A percentile compares a stretch with the other conserved stretches of the same genome.
Evolutionary conservation across 805 yeast species (phyloP).

Genomic region (Candida bentonensis): DNA sequence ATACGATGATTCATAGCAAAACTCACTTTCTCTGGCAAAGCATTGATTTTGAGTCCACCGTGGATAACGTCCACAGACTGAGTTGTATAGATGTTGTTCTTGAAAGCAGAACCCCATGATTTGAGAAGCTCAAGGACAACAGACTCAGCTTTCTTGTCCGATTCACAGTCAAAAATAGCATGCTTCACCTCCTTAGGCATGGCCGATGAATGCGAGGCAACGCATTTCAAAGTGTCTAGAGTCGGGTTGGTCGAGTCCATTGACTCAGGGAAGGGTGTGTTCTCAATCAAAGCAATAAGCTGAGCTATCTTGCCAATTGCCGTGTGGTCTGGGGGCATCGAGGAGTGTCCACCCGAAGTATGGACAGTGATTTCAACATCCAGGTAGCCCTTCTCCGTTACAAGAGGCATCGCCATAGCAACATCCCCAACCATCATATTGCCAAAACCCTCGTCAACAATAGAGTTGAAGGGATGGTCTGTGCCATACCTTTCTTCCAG

Average conservation of each 20-base stretch:
- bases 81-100: conserved; percentile 41
- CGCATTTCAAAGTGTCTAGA: conserved; percentile 43
- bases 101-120: too few relatives aligned
- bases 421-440: conserved; percentile 28
- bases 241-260: conserved; percentile 47
- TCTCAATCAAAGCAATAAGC: conserved; percentile 44
- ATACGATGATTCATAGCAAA: conserved; percentile 52
- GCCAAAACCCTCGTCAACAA: conserved; percentile 63
- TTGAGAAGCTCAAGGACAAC: too few relatives aligned
- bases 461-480: conserved; percentile 44
- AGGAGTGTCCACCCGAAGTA: conserved; percentile 71
- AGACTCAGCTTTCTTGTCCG: too few relatives aligned
- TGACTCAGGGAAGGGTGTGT: conserved; percentile 37
- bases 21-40: conserved; percentile 52
- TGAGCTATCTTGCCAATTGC: conserved; percentile 61
- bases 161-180: too few relatives aligned
- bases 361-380: conserved; percentile 35
- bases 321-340: conserved; percentile 69
- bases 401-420: conserved; percentile 39
- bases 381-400: conserved; percentile 50
- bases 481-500: conserved; percentile 43
- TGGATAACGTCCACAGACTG: conserved; percentile 53
- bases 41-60: conserved; percentile 68
- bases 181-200: too few relatives aligned
- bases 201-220: too few relatives aligned